A percentile compares a stretch with the other conserved stretches of the same genome.
Conservation (phyloP, 1,284 basidiomycete species). For the Gomphus bonarii region DNA sequence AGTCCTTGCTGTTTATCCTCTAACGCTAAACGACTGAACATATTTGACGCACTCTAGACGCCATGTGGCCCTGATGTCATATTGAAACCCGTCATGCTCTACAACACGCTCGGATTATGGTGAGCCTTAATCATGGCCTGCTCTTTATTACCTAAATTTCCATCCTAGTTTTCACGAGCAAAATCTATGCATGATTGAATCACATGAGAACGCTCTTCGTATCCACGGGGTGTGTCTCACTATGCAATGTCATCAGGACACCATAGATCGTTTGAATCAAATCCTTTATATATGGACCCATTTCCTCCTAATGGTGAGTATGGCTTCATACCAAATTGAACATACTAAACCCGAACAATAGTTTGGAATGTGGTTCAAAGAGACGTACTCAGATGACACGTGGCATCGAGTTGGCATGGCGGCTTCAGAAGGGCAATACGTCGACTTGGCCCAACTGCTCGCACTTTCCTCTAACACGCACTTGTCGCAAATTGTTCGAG, state of each 20-base stretch:
- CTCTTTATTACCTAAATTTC: not conserved
- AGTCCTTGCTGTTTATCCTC: not conserved
- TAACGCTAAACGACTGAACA: not conserved
- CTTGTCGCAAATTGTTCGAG: not conserved
- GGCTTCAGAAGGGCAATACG: not conserved
- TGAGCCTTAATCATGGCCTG: not conserved
- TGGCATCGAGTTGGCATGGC: not conserved
- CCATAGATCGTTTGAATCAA: conserved; percentile 1
- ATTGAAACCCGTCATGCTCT: conserved; percentile 1
- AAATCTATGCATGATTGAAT: not conserved
- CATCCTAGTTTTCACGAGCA: not conserved
- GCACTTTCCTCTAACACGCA: not conserved
- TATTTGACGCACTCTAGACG: not conserved
- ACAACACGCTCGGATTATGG: not conserved
- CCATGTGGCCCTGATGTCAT: not conserved
- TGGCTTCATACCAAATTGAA: not conserved
- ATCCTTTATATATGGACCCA: conserved; percentile 2
- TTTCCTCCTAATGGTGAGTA: not conserved
- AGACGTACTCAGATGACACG: not conserved
- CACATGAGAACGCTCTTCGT: not conserved
- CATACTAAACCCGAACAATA: not conserved
- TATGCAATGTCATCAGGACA: not conserved
- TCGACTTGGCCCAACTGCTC: not conserved
- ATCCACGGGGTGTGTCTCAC: not conserved
- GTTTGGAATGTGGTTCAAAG: conserved; percentile 4